phyloP scores from a whole-genome alignment of 108 stramenopile genomes.

The Fistulifera solaris region DNA sequence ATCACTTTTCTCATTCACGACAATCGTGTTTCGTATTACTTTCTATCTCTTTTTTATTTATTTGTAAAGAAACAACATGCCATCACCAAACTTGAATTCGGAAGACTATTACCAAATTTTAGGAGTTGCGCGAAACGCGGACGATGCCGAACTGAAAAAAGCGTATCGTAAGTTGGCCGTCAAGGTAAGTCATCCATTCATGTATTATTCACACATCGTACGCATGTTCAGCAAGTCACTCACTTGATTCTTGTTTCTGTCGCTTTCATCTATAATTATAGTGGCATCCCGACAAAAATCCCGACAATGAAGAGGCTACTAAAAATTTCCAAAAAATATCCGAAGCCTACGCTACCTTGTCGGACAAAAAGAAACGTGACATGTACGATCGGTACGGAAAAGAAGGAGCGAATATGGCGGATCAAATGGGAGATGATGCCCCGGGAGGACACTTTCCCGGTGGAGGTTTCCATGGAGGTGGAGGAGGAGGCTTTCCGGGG shows the following conservation, averaged over 20 bases:
- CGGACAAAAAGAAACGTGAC: constrained; percentile 73
- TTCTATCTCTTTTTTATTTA: too few species aligned
- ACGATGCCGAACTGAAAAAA: constrained; percentile 70
- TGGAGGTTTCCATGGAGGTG: constrained; percentile 29
- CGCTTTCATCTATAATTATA: constrained; percentile 14
- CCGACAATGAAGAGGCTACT: constrained; percentile 72
- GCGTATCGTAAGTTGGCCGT: constrained; percentile 82
- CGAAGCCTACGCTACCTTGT: constrained; percentile 74
- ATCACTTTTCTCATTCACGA: too few species aligned
- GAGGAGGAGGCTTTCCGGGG: constrained; percentile 38
- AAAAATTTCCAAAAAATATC: constrained; percentile 83
- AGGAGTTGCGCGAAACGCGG: constrained; percentile 55
- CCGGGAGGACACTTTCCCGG: constrained; percentile 18
- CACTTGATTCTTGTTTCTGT: constrained; percentile 2
- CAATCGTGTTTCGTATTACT: too few species aligned
- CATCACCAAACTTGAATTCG: constrained; percentile 69
- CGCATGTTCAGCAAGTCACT: background rate
- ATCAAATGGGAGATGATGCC: constrained; percentile 43
- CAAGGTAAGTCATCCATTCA: constrained; percentile 42
- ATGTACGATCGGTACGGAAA: constrained; percentile 78
- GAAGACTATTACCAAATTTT: constrained; percentile 80
- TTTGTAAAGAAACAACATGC: constrained; percentile 6
- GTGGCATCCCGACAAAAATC: constrained; percentile 88
- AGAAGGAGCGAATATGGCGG: constrained; percentile 58
- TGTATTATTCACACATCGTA: too few species aligned